Percentiles rank a stretch among this genome's conserved stretches.
Evolutionary conservation across 2,329 filamentous ascomycete species (phyloP).

Genomic region (Chrysoporthe puriensis): DNA sequence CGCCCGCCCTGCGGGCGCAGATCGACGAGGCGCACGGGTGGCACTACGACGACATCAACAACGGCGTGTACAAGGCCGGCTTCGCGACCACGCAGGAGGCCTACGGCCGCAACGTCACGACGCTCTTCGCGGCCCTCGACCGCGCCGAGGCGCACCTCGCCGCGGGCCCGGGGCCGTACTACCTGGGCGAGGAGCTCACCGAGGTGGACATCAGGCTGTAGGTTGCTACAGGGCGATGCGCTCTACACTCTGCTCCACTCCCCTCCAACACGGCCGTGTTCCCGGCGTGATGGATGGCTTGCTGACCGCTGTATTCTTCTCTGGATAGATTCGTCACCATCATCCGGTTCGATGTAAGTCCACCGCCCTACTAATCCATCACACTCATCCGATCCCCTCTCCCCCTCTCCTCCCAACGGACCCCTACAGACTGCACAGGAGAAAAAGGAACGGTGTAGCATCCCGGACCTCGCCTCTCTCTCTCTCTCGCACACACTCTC

Average conservation of each 20-base stretch:
- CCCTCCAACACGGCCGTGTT: background rate
- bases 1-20: constrained; percentile 60
- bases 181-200: constrained; percentile 75
- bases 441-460: too few species aligned
- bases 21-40: constrained; percentile 82
- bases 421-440: too few species aligned
- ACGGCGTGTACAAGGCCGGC: constrained; percentile 75
- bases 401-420: background rate
- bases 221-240: constrained; percentile 34
- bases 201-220: constrained; percentile 79
- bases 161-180: constrained; percentile 61
- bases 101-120: constrained; percentile 73
- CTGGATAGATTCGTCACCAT: constrained; percentile 64
- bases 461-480: too few species aligned
- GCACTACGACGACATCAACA: constrained; percentile 77
- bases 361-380: background rate
- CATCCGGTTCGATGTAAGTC: constrained; percentile 67
- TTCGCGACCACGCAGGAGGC: constrained; percentile 84
- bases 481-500: too few species aligned
- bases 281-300: background rate
- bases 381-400: background rate
- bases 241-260: background rate
- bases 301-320: background rate
- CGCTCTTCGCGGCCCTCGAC: constrained; percentile 79
- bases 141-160: constrained; percentile 72